Evolutionary conservation across 257 asterid genomes (phyloP).

Genomic region (Solanum rostratum): DNA sequence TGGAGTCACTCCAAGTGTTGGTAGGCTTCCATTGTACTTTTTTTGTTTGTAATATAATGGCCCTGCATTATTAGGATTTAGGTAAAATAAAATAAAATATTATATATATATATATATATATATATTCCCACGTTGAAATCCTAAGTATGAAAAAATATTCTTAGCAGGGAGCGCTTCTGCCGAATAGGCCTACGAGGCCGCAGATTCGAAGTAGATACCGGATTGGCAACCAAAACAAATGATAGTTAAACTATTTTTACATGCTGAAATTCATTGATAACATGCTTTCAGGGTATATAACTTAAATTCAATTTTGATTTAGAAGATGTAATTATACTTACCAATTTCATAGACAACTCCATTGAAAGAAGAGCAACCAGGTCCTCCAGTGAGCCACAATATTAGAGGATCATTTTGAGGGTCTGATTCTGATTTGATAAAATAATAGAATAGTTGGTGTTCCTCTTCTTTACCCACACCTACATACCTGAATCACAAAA

Average conservation of each 20-base stretch:
- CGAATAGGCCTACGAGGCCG: no score
- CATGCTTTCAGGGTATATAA: no score
- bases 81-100: no score
- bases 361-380: slow-evolving; percentile 25
- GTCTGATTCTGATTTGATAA: slow-evolving; percentile 15
- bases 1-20: slow-evolving; percentile 16
- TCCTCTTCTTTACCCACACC: slow-evolving; percentile 20
- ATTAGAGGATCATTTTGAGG: slow-evolving; percentile 24
- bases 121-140: no score
- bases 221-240: no score
- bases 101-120: no score
- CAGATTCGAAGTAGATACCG: no score
- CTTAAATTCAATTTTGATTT: neutral
- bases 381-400: slow-evolving; percentile 41
- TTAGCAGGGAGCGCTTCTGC: no score
- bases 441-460: slow-evolving; percentile 26
- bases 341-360: slow-evolving; percentile 30
- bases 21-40: slow-evolving; percentile 17
- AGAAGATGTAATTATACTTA: neutral
- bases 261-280: no score
- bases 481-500: slow-evolving; percentile 16
- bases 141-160: no score
- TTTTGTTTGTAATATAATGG: slow-evolving; percentile 10
- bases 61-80: slow-evolving; percentile 3
- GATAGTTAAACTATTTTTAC: no score